These are phyloP conservation scores for Ophiostoma sp. DNA, from an alignment of 2,329 filamentous ascomycete species.

Conservation along the genomic window DNA sequence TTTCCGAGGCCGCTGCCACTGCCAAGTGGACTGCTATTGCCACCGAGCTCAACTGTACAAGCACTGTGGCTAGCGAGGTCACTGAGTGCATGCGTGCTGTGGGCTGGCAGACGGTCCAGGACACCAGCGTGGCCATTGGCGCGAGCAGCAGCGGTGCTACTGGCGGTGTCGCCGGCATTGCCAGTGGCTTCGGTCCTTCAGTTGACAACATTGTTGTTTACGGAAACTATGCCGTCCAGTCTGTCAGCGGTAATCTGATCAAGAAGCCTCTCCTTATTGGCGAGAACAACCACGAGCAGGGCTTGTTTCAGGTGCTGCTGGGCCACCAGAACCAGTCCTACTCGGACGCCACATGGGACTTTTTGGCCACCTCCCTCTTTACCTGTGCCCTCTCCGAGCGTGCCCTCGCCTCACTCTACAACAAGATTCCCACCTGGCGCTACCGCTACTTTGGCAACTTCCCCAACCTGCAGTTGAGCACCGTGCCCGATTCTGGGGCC, in stretches of 20 bases:
- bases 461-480: slow-evolving; percentile 48
- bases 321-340: slow-evolving; percentile 50
- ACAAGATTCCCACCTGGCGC: slow-evolving; percentile 44
- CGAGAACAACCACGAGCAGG: slow-evolving; percentile 46
- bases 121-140: slow-evolving; percentile 40
- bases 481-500: slow-evolving; percentile 43
- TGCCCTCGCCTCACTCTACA: slow-evolving; percentile 38
- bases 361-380: slow-evolving; percentile 47
- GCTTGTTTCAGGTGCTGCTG: background rate
- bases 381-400: slow-evolving; percentile 47
- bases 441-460: slow-evolving; percentile 53
- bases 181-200: slow-evolving; percentile 45
- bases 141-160: slow-evolving; percentile 39
- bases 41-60: slow-evolving; percentile 41
- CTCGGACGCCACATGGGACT: slow-evolving; percentile 42
- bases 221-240: slow-evolving; percentile 41
- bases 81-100: slow-evolving; percentile 43
- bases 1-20: slow-evolving; percentile 43
- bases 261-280: slow-evolving; percentile 46
- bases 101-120: slow-evolving; percentile 40
- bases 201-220: slow-evolving; percentile 46
- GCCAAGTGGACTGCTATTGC: slow-evolving; percentile 47
- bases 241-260: slow-evolving; percentile 40
- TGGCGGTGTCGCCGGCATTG: slow-evolving; percentile 38
- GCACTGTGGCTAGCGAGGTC: slow-evolving; percentile 31